These are phyloP conservation scores for Primulina huaijiensis DNA, from an alignment of 257 asterid species.

Conservation along the genomic window DNA sequence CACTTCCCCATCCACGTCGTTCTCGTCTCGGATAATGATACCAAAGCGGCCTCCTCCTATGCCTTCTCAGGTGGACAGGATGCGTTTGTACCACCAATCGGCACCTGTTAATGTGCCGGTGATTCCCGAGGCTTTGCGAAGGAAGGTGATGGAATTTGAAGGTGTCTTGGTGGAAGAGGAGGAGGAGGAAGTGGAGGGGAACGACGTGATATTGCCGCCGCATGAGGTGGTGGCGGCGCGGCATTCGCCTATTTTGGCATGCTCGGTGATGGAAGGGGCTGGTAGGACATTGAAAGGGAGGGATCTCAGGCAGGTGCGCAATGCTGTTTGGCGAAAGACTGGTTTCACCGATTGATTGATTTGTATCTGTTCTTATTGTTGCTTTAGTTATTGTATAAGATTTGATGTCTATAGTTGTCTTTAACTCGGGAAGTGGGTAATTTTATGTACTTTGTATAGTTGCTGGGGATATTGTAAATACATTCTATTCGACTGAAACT, in stretches of 20 bases:
- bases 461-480: neutral
- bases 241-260: slow-evolving; percentile 46
- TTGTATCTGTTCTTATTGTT: slow-evolving; percentile 14
- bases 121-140: slow-evolving; percentile 39
- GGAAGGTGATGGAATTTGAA: slow-evolving; percentile 36
- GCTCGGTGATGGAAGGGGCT: slow-evolving; percentile 67
- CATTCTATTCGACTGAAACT: no score
- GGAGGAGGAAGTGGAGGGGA: slow-evolving; percentile 18
- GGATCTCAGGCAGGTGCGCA: slow-evolving; percentile 76
- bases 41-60: slow-evolving; percentile 51
- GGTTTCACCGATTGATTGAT: slow-evolving; percentile 56
- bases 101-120: slow-evolving; percentile 71
- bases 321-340: slow-evolving; percentile 58
- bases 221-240: slow-evolving; percentile 58
- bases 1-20: slow-evolving; percentile 33
- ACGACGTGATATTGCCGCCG: slow-evolving; percentile 48
- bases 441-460: neutral
- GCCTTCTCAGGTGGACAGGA: slow-evolving; percentile 17
- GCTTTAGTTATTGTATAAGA: neutral
- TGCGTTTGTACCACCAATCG: slow-evolving; percentile 38
- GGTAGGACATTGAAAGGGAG: slow-evolving; percentile 85
- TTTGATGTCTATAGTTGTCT: neutral
- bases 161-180: slow-evolving; percentile 32
- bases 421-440: neutral
- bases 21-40: slow-evolving; percentile 39